phyloP scores from a whole-genome alignment of 2,329 filamentous ascomycete species.

The Pseudopithomyces chartarum region DNA sequence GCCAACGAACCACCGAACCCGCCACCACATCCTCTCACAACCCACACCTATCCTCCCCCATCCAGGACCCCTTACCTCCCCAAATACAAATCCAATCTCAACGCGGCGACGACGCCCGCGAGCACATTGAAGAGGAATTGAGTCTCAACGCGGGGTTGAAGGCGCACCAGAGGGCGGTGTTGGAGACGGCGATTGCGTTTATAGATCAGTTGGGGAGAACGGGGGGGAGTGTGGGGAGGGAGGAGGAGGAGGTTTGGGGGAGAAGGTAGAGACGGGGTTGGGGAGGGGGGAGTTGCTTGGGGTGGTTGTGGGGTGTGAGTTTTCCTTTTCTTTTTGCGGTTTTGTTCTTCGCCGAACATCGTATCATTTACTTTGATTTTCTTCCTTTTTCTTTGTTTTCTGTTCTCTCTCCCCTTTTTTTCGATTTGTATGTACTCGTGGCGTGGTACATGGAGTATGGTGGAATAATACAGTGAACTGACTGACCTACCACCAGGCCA shows the following conservation, averaged over 20 bases:
- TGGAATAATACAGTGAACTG: neutral
- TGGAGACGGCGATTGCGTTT: constrained; percentile 36
- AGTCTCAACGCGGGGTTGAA: constrained; percentile 32
- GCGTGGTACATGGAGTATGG: neutral
- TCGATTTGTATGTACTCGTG: too few species aligned
- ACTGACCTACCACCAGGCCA: constrained; percentile 17
- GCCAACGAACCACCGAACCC: too few species aligned
- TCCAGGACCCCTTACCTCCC: too few species aligned
- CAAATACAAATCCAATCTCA: constrained; percentile 12
- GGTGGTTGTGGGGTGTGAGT: constrained; percentile 17
- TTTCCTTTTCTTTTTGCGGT: neutral
- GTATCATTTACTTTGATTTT: neutral
- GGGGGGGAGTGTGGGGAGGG: constrained; percentile 18
- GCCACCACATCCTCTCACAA: too few species aligned
- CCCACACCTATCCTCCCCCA: too few species aligned
- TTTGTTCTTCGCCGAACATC: too few species aligned
- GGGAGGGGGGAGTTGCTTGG: constrained; percentile 31
- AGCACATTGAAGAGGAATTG: constrained; percentile 35
- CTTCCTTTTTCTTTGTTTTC: neutral
- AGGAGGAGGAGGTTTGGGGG: constrained; percentile 19
- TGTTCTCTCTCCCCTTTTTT: too few species aligned
- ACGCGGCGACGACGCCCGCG: constrained; percentile 29
- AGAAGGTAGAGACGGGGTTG: constrained; percentile 30
- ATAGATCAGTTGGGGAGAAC: constrained; percentile 35
- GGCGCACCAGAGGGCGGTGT: constrained; percentile 32